phyloP scores from a whole-genome alignment of 768 basidiomycete species.

The Tricholoma flavovirens region DNA sequence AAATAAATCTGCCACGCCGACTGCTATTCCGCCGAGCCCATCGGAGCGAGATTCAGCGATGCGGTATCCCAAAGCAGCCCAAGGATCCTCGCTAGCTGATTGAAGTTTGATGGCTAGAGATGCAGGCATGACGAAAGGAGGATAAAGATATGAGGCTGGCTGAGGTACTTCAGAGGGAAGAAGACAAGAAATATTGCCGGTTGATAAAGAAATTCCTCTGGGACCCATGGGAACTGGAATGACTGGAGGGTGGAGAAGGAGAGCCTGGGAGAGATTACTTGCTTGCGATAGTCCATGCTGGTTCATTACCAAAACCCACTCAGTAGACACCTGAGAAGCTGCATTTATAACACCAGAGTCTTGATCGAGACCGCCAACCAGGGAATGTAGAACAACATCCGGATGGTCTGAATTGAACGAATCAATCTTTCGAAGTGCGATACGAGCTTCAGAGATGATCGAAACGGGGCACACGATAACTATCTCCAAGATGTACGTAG shows the following conservation, averaged over 20 bases:
- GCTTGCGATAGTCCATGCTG: constrained; percentile 35
- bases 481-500: constrained; percentile 36
- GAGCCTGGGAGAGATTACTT: constrained; percentile 24
- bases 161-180: constrained; percentile 24
- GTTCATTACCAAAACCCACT: constrained; percentile 50
- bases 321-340: constrained; percentile 35
- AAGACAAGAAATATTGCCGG: constrained; percentile 25
- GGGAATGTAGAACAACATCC: constrained; percentile 36
- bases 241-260: constrained; percentile 38
- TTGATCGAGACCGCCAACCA: constrained; percentile 17
- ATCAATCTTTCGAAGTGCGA: constrained; percentile 28
- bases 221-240: constrained; percentile 37
- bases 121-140: constrained; percentile 52
- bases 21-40: constrained; percentile 34
- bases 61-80: constrained; percentile 23
- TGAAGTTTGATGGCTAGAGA: constrained; percentile 18
- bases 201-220: constrained; percentile 22
- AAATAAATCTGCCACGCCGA: constrained; percentile 4
- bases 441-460: constrained; percentile 29
- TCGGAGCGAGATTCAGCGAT: constrained; percentile 21
- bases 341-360: constrained; percentile 27
- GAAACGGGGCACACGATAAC: constrained; percentile 40
- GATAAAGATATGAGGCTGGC: constrained; percentile 47
- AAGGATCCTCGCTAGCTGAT: constrained; percentile 21
- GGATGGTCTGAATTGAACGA: constrained; percentile 28